A percentile compares a stretch with the other conserved stretches of the same genome.
phyloP scores from a whole-genome alignment of 2,329 filamentous ascomycete species.

The Aspergillus intermedius region DNA sequence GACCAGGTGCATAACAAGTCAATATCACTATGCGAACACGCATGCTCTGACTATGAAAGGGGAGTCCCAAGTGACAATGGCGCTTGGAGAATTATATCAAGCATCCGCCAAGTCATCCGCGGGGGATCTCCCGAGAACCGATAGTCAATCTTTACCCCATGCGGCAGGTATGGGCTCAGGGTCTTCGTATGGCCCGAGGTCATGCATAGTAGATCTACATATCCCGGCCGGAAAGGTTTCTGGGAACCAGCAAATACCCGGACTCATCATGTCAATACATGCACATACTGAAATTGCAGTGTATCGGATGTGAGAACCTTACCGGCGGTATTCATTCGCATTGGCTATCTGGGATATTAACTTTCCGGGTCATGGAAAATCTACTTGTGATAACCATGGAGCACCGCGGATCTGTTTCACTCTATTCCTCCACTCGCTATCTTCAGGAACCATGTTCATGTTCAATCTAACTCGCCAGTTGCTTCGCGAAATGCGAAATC shows the following conservation, averaged over 20 bases:
- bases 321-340: not conserved
- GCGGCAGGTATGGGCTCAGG: not conserved
- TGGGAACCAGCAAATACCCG: not conserved
- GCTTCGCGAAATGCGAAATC: too few relatives aligned
- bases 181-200: not conserved
- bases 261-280: not conserved
- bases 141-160: not conserved
- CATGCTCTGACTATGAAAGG: too few relatives aligned
- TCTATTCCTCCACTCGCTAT: too few relatives aligned
- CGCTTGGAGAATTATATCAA: not conserved
- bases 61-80: not conserved
- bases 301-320: not conserved
- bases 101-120: not conserved
- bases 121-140: conserved; percentile 1
- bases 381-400: too few relatives aligned
- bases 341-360: not conserved
- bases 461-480: too few relatives aligned
- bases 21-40: too few relatives aligned
- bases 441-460: too few relatives aligned
- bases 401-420: too few relatives aligned
- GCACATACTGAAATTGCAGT: not conserved
- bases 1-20: not conserved
- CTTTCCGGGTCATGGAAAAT: not conserved
- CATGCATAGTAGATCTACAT: not conserved
- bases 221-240: not conserved